These are phyloP conservation scores for Bacidia gigantensis DNA, from an alignment of 495 filamentous ascomycete genomes.

Conservation along the genomic window DNA sequence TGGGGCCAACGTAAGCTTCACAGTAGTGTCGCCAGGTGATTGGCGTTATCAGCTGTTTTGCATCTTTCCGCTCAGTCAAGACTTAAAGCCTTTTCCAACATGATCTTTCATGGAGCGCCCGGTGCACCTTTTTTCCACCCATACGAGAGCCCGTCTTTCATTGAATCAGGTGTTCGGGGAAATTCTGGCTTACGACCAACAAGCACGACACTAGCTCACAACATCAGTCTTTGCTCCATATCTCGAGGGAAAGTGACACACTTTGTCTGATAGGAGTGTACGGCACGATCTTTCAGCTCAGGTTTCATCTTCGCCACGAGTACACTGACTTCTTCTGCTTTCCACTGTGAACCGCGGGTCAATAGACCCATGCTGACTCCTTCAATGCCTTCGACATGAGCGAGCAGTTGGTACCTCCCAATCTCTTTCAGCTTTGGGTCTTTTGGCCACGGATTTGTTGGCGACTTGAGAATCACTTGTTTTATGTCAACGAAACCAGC, in stretches of 20 bases:
- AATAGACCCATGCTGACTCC: conserved; percentile 24
- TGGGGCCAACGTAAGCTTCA: too few species aligned
- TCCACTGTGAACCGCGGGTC: conserved; percentile 22
- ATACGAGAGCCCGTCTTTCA: neutral
- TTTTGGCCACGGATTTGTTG: conserved; percentile 45
- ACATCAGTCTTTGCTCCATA: neutral
- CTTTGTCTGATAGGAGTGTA: conserved; percentile 20
- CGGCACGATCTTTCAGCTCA: conserved; percentile 19
- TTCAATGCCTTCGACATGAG: conserved; percentile 25
- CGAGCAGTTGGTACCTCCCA: conserved; percentile 22
- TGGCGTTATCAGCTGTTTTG: too few species aligned
- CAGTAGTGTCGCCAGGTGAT: too few species aligned
- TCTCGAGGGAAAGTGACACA: neutral
- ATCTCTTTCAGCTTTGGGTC: conserved; percentile 30
- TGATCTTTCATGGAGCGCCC: neutral
- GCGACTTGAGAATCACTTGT: conserved; percentile 40
- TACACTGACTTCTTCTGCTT: conserved; percentile 20
- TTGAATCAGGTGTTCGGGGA: neutral
- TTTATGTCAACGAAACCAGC: conserved; percentile 52
- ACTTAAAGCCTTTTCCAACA: too few species aligned
- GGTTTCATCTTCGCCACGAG: conserved; percentile 21
- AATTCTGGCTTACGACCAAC: conserved; percentile 16
- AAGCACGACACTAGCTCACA: conserved; percentile 8
- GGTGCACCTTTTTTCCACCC: neutral
- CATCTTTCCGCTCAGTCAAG: too few species aligned